phyloP scores from a whole-genome alignment of 1,139 yeast species.

The Saccharomyces uvarum region DNA sequence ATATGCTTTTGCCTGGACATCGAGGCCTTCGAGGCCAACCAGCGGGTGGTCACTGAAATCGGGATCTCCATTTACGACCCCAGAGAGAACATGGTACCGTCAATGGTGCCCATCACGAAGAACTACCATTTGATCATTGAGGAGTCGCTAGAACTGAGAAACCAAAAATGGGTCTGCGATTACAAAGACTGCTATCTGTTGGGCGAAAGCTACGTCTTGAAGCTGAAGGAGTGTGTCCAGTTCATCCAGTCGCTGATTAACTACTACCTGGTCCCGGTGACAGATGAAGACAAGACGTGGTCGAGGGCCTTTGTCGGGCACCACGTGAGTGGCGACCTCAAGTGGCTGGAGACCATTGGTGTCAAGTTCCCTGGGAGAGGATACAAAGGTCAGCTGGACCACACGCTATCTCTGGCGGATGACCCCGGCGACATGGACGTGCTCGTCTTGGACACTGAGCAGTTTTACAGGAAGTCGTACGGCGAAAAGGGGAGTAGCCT shows the following conservation, averaged over 20 bases:
- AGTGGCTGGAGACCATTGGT: slow-evolving; percentile 44
- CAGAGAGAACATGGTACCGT: slow-evolving; percentile 25
- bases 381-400: not conserved
- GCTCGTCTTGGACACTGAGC: slow-evolving; percentile 45
- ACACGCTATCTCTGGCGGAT: not conserved
- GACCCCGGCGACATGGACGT: not conserved
- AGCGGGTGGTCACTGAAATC: slow-evolving; percentile 49
- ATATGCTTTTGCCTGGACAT: slow-evolving; percentile 52
- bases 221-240: slow-evolving; percentile 33
- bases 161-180: slow-evolving; percentile 58
- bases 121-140: slow-evolving; percentile 51
- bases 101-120: slow-evolving; percentile 28
- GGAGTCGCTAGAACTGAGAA: slow-evolving; percentile 41
- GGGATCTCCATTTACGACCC: slow-evolving; percentile 68
- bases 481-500: slow-evolving; percentile 44
- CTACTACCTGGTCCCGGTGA: slow-evolving; percentile 33
- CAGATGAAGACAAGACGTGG: slow-evolving; percentile 22
- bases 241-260: slow-evolving; percentile 41
- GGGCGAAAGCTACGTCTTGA: slow-evolving; percentile 46
- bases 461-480: slow-evolving; percentile 40
- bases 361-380: slow-evolving; percentile 37
- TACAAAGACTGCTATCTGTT: slow-evolving; percentile 50
- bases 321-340: slow-evolving; percentile 55
- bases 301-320: slow-evolving; percentile 56
- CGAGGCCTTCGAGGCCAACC: slow-evolving; percentile 55